Evolutionary conservation across 2,329 filamentous ascomycete genomes (phyloP).

Genomic region (Penicillium sclerotigenum): DNA sequence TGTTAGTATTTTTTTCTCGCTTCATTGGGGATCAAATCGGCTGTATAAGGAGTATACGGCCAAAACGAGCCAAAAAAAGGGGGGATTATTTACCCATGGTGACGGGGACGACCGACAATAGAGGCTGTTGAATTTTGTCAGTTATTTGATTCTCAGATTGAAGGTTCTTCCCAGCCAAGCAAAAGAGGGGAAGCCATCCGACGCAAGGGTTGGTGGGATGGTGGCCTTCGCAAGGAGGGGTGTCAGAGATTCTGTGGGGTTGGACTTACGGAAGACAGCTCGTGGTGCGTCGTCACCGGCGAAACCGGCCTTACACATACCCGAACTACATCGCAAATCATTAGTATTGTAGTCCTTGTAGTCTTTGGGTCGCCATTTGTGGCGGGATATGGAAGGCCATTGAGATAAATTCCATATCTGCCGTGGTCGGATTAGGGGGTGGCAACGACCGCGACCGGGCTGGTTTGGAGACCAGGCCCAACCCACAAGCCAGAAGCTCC

Average conservation of each 20-base stretch:
- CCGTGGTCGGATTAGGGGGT: slow-evolving; percentile 18
- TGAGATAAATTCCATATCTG: slow-evolving; percentile 15
- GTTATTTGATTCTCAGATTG: not conserved
- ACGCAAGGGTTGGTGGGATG: slow-evolving; percentile 31
- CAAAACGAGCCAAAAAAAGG: slow-evolving; percentile 10
- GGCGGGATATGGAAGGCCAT: slow-evolving; percentile 10
- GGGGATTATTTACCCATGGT: slow-evolving; percentile 87
- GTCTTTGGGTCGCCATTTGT: not conserved
- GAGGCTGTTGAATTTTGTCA: slow-evolving; percentile 62
- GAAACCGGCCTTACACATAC: slow-evolving; percentile 99
- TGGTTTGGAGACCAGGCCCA: slow-evolving; percentile 10
- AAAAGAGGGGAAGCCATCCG: slow-evolving; percentile 12
- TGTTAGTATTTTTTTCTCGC: slow-evolving; percentile 32
- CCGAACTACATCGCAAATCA: slow-evolving; percentile 66
- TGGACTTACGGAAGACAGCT: slow-evolving; percentile 98
- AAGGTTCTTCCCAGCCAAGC: not conserved
- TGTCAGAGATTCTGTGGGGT: slow-evolving; percentile 23
- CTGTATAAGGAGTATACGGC: not conserved
- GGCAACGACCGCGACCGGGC: slow-evolving; percentile 23
- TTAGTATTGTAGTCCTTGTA: slow-evolving; percentile 22
- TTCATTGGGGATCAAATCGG: not conserved
- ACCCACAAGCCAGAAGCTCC: slow-evolving; percentile 30
- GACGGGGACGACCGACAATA: slow-evolving; percentile 98
- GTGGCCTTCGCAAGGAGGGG: slow-evolving; percentile 15
- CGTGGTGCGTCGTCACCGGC: slow-evolving; percentile 99